Evolutionary conservation across 2,329 filamentous ascomycete genomes (phyloP).

Genomic region (Exserohilum turcica): DNA sequence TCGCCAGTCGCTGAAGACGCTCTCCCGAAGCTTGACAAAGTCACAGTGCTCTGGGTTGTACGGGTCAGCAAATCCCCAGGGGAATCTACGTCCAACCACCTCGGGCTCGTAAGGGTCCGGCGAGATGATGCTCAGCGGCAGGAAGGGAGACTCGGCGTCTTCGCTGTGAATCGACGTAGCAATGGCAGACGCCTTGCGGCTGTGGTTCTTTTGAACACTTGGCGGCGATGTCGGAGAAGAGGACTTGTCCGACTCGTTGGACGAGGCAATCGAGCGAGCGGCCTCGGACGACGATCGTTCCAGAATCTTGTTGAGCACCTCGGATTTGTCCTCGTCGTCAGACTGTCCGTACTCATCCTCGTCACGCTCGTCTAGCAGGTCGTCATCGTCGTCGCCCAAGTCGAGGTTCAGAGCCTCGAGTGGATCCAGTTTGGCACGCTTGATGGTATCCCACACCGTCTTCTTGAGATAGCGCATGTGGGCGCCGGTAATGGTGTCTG

Average conservation of each 20-base stretch:
- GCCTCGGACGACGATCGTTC: constrained; percentile 47
- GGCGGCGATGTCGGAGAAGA: constrained; percentile 44
- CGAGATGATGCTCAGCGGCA: constrained; percentile 91
- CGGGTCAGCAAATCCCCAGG: constrained; percentile 96
- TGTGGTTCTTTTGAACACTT: constrained; percentile 43
- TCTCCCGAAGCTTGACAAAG: constrained; percentile 86
- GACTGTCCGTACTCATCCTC: constrained; percentile 53
- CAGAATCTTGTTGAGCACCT: constrained; percentile 46
- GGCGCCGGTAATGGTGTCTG: constrained; percentile 91
- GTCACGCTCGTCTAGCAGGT: constrained; percentile 57
- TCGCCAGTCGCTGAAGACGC: constrained; percentile 92
- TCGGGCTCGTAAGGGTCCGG: constrained; percentile 87
- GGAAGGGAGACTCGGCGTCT: constrained; percentile 63
- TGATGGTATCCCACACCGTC: constrained; percentile 85
- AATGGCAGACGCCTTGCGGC: constrained; percentile 49
- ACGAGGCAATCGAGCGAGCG: constrained; percentile 40
- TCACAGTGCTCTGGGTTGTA: constrained; percentile 92
- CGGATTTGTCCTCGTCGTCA: constrained; percentile 41
- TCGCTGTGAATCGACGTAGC: constrained; percentile 46
- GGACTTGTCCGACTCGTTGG: constrained; percentile 38
- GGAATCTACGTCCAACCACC: constrained; percentile 82
- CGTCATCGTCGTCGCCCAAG: constrained; percentile 68
- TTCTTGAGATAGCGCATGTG: constrained; percentile 94
- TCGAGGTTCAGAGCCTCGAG: constrained; percentile 84
- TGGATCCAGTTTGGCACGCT: constrained; percentile 83